phyloP scores from a whole-genome alignment of 2,329 filamentous ascomycete genomes.

The Nemania sp. region DNA sequence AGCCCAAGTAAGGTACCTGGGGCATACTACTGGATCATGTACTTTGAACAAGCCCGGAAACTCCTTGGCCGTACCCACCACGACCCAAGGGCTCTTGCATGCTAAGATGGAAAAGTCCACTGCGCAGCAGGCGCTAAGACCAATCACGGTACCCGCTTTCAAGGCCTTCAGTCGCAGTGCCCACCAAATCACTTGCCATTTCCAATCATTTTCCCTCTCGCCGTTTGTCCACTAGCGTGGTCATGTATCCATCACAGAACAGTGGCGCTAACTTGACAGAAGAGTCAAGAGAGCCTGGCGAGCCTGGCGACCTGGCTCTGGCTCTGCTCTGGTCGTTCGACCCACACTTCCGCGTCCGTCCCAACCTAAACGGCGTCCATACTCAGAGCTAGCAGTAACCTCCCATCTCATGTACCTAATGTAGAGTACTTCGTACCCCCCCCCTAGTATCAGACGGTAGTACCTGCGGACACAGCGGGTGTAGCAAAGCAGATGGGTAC shows the following conservation, averaged over 20 bases:
- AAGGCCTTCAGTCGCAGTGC: neutral
- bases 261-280: neutral
- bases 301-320: too few species aligned
- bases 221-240: neutral
- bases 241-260: too few species aligned
- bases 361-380: neutral
- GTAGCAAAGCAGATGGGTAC: neutral
- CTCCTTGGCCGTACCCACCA: conserved; percentile 1
- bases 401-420: too few species aligned
- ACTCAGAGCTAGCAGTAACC: too few species aligned
- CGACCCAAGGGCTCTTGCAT: neutral
- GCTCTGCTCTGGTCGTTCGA: neutral
- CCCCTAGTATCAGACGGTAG: neutral
- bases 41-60: neutral
- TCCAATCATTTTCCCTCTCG: conserved; percentile 22
- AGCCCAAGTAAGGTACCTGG: too few species aligned
- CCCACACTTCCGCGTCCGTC: conserved; percentile 12
- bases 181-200: conserved; percentile 34
- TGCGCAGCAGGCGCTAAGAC: neutral
- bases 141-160: neutral
- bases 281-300: too few species aligned
- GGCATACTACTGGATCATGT: too few species aligned
- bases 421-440: neutral
- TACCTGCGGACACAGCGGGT: neutral
- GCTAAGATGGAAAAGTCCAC: neutral